phyloP scores from a whole-genome alignment of 2,329 filamentous ascomycete genomes.

The Epichloe gansuensis region DNA sequence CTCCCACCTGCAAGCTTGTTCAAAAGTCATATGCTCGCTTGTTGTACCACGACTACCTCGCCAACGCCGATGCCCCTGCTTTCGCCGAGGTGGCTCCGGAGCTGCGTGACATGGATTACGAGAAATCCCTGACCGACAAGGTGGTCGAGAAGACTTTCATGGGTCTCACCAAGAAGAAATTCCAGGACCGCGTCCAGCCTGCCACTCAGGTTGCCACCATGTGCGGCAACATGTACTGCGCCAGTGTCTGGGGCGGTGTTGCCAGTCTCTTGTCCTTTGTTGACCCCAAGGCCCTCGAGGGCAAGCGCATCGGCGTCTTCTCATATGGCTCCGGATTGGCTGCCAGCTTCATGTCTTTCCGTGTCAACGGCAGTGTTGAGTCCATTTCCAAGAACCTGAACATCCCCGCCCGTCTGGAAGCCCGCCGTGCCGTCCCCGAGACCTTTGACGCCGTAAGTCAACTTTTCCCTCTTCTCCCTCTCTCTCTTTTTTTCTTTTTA shows the following conservation, averaged over 20 bases:
- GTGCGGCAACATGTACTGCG: conserved; percentile 59
- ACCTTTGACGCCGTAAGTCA: conserved; percentile 56
- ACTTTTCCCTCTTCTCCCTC: neutral
- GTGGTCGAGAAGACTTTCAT: conserved; percentile 80
- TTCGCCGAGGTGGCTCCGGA: conserved; percentile 69
- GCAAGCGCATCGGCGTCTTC: conserved; percentile 66
- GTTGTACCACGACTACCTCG: conserved; percentile 75
- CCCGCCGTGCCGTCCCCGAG: conserved; percentile 56
- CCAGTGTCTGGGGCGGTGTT: conserved; percentile 65
- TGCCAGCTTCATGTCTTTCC: conserved; percentile 61
- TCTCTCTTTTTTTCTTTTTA: neutral
- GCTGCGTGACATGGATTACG: conserved; percentile 66
- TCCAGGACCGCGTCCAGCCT: conserved; percentile 64
- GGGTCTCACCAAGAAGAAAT: conserved; percentile 71
- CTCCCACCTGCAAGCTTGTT: conserved; percentile 79
- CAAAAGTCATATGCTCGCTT: conserved; percentile 75
- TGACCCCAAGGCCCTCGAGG: conserved; percentile 48
- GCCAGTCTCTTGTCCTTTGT: conserved; percentile 56
- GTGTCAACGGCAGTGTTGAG: conserved; percentile 58
- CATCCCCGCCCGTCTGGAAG: conserved; percentile 55
- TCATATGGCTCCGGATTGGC: conserved; percentile 70
- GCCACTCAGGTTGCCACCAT: conserved; percentile 65
- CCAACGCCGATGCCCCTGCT: conserved; percentile 50
- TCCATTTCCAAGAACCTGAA: conserved; percentile 55
- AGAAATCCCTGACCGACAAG: conserved; percentile 70